Base-by-base conservation (phyloP, 371 early-diverging fungal species). In the Blastocladiella emersonii region DNA sequence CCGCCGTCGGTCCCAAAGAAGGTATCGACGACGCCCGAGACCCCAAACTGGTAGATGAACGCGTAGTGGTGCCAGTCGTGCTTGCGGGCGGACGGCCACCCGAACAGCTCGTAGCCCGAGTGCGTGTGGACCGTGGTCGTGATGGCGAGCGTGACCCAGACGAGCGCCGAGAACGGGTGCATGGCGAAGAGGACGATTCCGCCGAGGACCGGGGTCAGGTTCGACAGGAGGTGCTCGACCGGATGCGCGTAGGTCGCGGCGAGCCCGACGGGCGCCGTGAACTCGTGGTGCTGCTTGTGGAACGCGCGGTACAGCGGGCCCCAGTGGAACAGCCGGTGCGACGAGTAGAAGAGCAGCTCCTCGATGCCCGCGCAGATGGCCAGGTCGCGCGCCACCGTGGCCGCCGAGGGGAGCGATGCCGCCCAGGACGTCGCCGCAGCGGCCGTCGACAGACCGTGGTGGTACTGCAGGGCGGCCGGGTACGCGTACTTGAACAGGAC, bases 41-140 rank as follows among this genome's bases (percentile, higher is more conserved):
- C 72, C 5, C 80, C 83, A 73, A 73, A 85, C 65, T 80, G 82
- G 69, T 75, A 72, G 64, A 81, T 81, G 72, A 85, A 85, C 27
- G 73, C 76, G 69, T 79, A 75, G 64, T 85, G 86, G 67, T 85
- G 86, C 68, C 77, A 84, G 64, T 85, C 86, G 68, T 85, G 86
- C 56, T 67, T 73, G 67, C 82, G 70, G 32, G 77, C 72, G 59
- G 72, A 66, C 44, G 76, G 68, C 68, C 75, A 76, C 64, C 74
- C 63, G 7, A 77, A 81, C 63, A 85, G 65, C 63, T 76, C 74
- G 68, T 79, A 85, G 2, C 85, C 85, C 66, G 78, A 79, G 67
- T 85, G 85, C 0, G 76, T 75, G 69, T 79, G 77, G 61, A 83
- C 77, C n/a, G 85, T 80, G 59, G 78, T 80, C 56, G 78, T 74